Evolutionary conservation across 345 rosid genomes (phyloP).

Genomic region (Rhodamnia rubescens): DNA sequence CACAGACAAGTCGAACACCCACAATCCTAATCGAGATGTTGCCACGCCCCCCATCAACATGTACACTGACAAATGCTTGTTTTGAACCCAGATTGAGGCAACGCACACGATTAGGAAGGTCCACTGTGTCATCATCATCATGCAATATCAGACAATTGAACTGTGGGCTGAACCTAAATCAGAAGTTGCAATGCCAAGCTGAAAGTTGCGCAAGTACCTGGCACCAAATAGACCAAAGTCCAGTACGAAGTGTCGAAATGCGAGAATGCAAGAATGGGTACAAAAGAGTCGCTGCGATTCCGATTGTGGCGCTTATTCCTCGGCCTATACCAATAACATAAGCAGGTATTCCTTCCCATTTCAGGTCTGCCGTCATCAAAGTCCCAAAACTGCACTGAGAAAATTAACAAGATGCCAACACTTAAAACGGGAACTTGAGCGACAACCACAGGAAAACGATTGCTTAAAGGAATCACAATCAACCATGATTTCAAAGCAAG

Average conservation of each 20-base stretch:
- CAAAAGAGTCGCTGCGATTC: slow-evolving; percentile 57
- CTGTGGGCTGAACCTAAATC: background rate
- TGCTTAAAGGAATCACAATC: background rate
- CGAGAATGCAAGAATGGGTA: slow-evolving; percentile 60
- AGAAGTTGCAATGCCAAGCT: background rate
- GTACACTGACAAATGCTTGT: slow-evolving; percentile 32
- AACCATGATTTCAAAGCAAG: background rate
- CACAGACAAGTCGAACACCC: slow-evolving; percentile 81
- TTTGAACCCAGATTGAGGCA: slow-evolving; percentile 49
- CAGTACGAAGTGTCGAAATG: slow-evolving; percentile 54
- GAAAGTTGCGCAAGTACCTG: slow-evolving; percentile 32
- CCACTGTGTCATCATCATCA: slow-evolving; percentile 41
- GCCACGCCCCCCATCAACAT: slow-evolving; percentile 88
- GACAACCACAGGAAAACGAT: background rate
- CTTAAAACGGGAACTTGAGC: background rate
- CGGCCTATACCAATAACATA: slow-evolving; percentile 62
- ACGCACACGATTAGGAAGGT: slow-evolving; percentile 45
- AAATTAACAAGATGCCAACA: background rate
- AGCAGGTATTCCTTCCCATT: slow-evolving; percentile 71
- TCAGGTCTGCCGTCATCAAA: slow-evolving; percentile 73
- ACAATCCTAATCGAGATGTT: slow-evolving; percentile 72
- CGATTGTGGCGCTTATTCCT: slow-evolving; percentile 64
- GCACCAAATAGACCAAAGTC: slow-evolving; percentile 87
- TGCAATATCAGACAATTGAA: background rate
- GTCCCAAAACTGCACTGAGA: slow-evolving; percentile 49